phyloP scores from a whole-genome alignment of 1,284 basidiomycete genomes.

The Ustilago loliicola region DNA sequence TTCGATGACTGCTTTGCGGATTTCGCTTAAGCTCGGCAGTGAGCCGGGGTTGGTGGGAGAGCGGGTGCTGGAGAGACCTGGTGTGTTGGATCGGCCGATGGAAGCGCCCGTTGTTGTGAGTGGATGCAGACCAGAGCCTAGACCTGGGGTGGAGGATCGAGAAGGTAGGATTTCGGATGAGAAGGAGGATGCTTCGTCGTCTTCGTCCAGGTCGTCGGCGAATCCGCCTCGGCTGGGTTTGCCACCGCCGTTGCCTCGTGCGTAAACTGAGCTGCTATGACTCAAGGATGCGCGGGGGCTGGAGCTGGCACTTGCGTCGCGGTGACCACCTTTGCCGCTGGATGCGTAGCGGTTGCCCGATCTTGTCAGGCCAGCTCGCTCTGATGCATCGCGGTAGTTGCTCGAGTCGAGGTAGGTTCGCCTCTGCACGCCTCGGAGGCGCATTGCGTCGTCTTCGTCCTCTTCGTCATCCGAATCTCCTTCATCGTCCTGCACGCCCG shows the following conservation, averaged over 20 bases:
- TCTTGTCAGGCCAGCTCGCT: slow-evolving; percentile 44
- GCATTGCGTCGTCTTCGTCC: slow-evolving; percentile 45
- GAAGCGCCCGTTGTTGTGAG: slow-evolving; percentile 15
- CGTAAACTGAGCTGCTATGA: slow-evolving; percentile 25
- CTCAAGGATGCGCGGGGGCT: slow-evolving; percentile 39
- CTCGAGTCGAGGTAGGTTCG: slow-evolving; percentile 29
- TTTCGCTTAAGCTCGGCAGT: slow-evolving; percentile 39
- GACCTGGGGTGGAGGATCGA: slow-evolving; percentile 29
- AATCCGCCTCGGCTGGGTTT: slow-evolving; percentile 27
- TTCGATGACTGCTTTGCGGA: slow-evolving; percentile 42
- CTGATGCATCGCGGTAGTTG: slow-evolving; percentile 37
- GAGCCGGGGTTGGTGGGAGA: slow-evolving; percentile 6
- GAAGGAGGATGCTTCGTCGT: slow-evolving; percentile 33
- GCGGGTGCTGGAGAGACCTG: slow-evolving; percentile 19
- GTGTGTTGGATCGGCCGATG: slow-evolving; percentile 10
- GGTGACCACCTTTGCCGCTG: slow-evolving; percentile 33
- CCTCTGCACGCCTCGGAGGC: slow-evolving; percentile 37
- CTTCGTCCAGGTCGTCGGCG: slow-evolving; percentile 54
- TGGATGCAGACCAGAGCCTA: slow-evolving; percentile 13
- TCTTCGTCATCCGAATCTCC: slow-evolving; percentile 73
- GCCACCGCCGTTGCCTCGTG: slow-evolving; percentile 11
- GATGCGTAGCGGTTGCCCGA: slow-evolving; percentile 23
- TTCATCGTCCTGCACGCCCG: slow-evolving; percentile 86
- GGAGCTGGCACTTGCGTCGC: slow-evolving; percentile 39
- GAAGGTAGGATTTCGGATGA: slow-evolving; percentile 40